phyloP scores from a whole-genome alignment of 75 land plant species.

The Ceratopteris richardii region DNA sequence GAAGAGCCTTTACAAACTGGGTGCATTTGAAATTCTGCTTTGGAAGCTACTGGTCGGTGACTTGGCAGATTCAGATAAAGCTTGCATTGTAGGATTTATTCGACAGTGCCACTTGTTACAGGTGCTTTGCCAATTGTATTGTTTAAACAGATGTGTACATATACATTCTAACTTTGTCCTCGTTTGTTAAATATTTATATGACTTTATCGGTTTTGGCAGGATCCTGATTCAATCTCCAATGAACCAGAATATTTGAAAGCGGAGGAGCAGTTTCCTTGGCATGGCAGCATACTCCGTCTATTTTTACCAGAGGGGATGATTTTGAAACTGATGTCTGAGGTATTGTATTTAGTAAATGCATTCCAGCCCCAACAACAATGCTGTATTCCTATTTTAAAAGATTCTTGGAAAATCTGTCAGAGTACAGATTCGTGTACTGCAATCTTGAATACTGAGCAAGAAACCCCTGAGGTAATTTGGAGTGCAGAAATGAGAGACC shows the following conservation, averaged over 20 bases:
- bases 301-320: constrained; percentile 39
- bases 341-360: constrained; percentile 18
- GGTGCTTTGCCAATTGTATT: constrained; percentile 8
- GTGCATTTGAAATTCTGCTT: constrained; percentile 46
- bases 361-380: too few species aligned
- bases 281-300: constrained; percentile 31
- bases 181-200: too few species aligned
- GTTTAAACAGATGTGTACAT: too few species aligned
- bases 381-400: too few species aligned
- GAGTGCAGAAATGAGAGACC: constrained; percentile 32
- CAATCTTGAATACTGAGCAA: constrained; percentile 28
- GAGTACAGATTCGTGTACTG: constrained; percentile 26
- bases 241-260: constrained; percentile 2
- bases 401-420: too few species aligned
- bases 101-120: constrained; percentile 31
- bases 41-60: constrained; percentile 53
- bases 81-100: constrained; percentile 32
- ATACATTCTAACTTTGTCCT: too few species aligned
- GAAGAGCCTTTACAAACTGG: constrained; percentile 38
- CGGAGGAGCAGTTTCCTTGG: constrained; percentile 33
- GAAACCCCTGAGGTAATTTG: constrained; percentile 43
- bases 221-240: constrained; percentile 15
- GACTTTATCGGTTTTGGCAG: constrained; percentile 10
- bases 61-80: constrained; percentile 33
- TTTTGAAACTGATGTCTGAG: constrained; percentile 45